Percentiles rank a stretch among this genome's conserved stretches.
Evolutionary conservation across 495 filamentous ascomycete species (phyloP).

Genomic region (Neurospora sp.): DNA sequence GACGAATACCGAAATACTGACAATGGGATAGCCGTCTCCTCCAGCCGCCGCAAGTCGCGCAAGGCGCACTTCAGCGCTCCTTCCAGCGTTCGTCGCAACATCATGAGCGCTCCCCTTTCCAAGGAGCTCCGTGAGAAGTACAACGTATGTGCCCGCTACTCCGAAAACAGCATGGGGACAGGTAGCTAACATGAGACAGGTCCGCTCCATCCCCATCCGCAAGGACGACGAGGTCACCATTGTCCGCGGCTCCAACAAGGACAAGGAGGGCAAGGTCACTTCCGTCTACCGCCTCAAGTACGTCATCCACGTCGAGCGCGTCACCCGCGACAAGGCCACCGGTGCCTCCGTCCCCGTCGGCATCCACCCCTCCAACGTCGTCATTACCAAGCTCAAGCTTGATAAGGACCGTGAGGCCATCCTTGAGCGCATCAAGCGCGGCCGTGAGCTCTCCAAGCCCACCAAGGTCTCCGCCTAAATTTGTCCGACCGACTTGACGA

Average conservation of each 20-base stretch:
- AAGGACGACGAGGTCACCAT: conserved; percentile 94
- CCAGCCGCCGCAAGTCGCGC: conserved; percentile 91
- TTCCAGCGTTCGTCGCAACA: conserved; percentile 78
- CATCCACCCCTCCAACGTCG: conserved; percentile 84
- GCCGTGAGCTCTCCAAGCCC: conserved; percentile 56
- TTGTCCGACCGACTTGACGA: neutral
- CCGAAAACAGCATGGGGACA: no score
- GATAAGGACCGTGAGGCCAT: conserved; percentile 97
- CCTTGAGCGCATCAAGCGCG: conserved; percentile 70
- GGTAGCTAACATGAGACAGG: conserved; percentile 32
- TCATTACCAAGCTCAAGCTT: conserved; percentile 95
- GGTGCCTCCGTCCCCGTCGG: conserved; percentile 83
- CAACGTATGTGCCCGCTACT: no score
- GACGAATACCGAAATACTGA: neutral
- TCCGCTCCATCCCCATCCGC: conserved; percentile 93
- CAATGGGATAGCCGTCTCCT: conserved; percentile 22
- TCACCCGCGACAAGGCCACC: conserved; percentile 87
- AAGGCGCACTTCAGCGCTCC: conserved; percentile 94
- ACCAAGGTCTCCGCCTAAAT: conserved; percentile 25
- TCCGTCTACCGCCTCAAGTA: conserved; percentile 98
- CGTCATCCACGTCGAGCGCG: conserved; percentile 82
- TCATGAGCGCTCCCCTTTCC: conserved; percentile 89
- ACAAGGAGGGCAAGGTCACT: conserved; percentile 89
- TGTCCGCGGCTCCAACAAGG: conserved; percentile 82
- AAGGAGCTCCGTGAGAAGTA: conserved; percentile 95